These are phyloP conservation scores for Chaetomium olivaceum DNA, from an alignment of 2,329 filamentous ascomycete species.

Conservation along the genomic window DNA sequence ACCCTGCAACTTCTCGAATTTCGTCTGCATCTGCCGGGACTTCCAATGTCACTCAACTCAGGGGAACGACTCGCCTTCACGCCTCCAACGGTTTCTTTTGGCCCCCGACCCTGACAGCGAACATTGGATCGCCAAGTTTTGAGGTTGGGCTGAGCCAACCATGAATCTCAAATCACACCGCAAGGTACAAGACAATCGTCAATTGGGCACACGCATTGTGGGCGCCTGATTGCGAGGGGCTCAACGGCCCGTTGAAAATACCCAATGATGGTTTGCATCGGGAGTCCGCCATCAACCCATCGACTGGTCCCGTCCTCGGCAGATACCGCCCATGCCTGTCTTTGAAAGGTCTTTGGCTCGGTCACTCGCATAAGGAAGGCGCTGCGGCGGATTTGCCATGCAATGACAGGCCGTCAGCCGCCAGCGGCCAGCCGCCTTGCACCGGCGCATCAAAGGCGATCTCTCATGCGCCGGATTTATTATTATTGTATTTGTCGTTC, in stretches of 20 bases:
- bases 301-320: not conserved
- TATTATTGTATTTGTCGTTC: not conserved
- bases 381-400: slow-evolving; percentile 10
- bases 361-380: slow-evolving; percentile 5
- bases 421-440: slow-evolving; percentile 19
- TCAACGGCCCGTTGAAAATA: not conserved
- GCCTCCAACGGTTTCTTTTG: not conserved
- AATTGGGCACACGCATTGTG: slow-evolving; percentile 17
- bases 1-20: not conserved
- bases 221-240: slow-evolving; percentile 19
- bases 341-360: slow-evolving; percentile 4
- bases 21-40: not conserved
- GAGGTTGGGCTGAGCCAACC: not conserved
- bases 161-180: slow-evolving; percentile 11
- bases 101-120: not conserved
- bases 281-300: not conserved
- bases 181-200: not conserved
- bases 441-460: slow-evolving; percentile 29
- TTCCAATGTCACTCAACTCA: not conserved
- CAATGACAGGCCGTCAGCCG: slow-evolving; percentile 4
- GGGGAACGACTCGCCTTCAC: not conserved
- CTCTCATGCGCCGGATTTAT: slow-evolving; percentile 25
- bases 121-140: slow-evolving; percentile 15
- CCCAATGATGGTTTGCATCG: slow-evolving; percentile 13
- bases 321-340: not conserved